Evolutionary conservation across 2,329 filamentous ascomycete genomes (phyloP).

Genomic region (Aspergillus sp.): DNA sequence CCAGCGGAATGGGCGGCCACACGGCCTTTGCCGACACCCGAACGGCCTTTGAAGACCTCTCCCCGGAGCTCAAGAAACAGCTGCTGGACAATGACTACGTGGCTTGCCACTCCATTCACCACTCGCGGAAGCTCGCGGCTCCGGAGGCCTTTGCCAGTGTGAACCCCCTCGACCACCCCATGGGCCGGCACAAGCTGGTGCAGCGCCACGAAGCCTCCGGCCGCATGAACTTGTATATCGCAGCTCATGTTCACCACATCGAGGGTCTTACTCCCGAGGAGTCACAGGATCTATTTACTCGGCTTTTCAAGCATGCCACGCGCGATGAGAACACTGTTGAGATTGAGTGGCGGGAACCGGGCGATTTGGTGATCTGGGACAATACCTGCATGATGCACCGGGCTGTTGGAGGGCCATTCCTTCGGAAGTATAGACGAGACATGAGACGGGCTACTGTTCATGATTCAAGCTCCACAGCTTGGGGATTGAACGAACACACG

Average conservation of each 20-base stretch:
- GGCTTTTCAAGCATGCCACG: background rate
- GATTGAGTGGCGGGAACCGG: background rate
- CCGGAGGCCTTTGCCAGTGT: background rate
- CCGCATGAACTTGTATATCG: constrained; percentile 1
- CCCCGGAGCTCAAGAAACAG: background rate
- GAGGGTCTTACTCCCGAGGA: background rate
- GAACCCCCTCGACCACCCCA: background rate
- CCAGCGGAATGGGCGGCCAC: constrained; percentile 48
- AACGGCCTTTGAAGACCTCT: background rate
- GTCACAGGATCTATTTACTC: background rate
- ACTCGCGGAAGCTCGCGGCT: background rate
- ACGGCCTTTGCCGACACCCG: constrained; percentile 56
- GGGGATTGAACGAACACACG: constrained; percentile 42
- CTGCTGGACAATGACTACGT: background rate
- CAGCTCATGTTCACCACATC: background rate
- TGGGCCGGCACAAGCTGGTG: background rate
- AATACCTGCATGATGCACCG: constrained; percentile 2
- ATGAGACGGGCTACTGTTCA: constrained; percentile 58
- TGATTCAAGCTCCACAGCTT: constrained; percentile 42
- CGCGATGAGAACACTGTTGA: background rate
- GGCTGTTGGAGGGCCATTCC: constrained; percentile 45
- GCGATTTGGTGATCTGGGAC: constrained; percentile 2
- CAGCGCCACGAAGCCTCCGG: constrained; percentile 1
- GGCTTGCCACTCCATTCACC: background rate
- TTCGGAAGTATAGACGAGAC: constrained; percentile 50